A percentile compares a stretch with the other conserved stretches of the same genome.
Conservation (phyloP, 2,329 filamentous ascomycete genomes). For the Dichotomopilus funicola region DNA sequence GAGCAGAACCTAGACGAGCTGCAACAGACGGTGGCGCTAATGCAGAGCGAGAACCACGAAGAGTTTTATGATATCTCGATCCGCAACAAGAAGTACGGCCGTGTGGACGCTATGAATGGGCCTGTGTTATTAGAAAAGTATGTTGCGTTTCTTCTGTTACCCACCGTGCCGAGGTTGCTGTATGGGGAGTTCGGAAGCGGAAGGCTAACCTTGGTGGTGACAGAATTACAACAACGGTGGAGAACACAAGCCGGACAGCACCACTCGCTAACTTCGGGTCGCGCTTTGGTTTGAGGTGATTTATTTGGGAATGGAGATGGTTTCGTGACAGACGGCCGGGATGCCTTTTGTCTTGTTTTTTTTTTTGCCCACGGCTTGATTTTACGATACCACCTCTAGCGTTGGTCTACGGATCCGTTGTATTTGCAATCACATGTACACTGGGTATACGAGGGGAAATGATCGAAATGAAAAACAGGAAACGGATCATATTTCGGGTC, state of each 20-base stretch:
- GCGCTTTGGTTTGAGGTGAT: slow-evolving; percentile 59
- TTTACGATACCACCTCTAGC: too few species aligned
- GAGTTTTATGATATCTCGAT: slow-evolving; percentile 93
- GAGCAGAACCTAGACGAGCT: slow-evolving; percentile 87
- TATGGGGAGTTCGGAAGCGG: neutral
- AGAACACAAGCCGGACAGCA: slow-evolving; percentile 55
- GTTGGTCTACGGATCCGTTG: too few species aligned
- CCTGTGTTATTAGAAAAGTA: slow-evolving; percentile 89
- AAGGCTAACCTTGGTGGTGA: neutral
- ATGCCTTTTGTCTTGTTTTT: too few species aligned
- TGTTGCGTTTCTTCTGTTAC: slow-evolving; percentile 21
- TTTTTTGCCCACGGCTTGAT: too few species aligned
- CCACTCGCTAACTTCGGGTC: slow-evolving; percentile 67
- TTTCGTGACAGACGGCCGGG: too few species aligned
- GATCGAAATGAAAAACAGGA: too few species aligned
- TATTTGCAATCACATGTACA: too few species aligned
- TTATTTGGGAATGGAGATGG: neutral
- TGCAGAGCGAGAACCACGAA: slow-evolving; percentile 84
- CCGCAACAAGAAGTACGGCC: slow-evolving; percentile 86
- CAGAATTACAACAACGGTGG: slow-evolving; percentile 54
- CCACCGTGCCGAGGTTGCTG: neutral
- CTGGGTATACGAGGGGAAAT: too few species aligned
- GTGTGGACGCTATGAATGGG: slow-evolving; percentile 86
- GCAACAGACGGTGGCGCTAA: slow-evolving; percentile 82
- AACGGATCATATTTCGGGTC: too few species aligned